Evolutionary conservation across 2,329 filamentous ascomycete species (phyloP).

Genomic region (Microdochium paspali): DNA sequence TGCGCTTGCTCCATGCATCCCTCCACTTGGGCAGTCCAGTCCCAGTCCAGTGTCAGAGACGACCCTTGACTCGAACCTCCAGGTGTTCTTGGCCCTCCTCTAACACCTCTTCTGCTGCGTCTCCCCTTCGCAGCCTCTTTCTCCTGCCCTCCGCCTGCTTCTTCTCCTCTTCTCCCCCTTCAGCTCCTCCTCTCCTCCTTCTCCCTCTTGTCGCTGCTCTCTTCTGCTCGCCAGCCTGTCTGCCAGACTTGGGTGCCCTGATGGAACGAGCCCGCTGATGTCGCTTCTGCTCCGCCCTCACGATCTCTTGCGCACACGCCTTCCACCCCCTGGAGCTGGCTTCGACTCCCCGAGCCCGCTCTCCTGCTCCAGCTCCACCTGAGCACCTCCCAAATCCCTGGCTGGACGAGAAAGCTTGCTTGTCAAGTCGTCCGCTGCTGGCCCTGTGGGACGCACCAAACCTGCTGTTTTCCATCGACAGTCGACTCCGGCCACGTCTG

Average conservation of each 20-base stretch:
- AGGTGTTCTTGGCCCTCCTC: too few relatives aligned
- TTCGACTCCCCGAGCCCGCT: background rate
- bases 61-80: too few relatives aligned
- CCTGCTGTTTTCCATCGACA: background rate
- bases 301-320: background rate
- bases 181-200: background rate
- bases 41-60: too few relatives aligned
- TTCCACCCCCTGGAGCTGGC: background rate
- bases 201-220: background rate
- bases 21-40: too few relatives aligned
- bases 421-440: background rate
- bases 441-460: background rate
- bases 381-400: background rate
- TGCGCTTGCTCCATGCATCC: too few relatives aligned
- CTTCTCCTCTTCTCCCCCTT: too few relatives aligned
- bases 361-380: background rate
- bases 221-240: background rate
- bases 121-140: too few relatives aligned
- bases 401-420: background rate
- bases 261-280: background rate
- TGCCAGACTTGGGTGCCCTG: background rate
- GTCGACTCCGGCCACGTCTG: background rate
- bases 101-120: too few relatives aligned
- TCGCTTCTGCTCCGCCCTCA: background rate
- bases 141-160: too few relatives aligned